Percentiles rank a stretch among this genome's conserved stretches.
Evolutionary conservation across 495 filamentous ascomycete species (phyloP).

Genomic region (Clohesyomyces aquaticus): DNA sequence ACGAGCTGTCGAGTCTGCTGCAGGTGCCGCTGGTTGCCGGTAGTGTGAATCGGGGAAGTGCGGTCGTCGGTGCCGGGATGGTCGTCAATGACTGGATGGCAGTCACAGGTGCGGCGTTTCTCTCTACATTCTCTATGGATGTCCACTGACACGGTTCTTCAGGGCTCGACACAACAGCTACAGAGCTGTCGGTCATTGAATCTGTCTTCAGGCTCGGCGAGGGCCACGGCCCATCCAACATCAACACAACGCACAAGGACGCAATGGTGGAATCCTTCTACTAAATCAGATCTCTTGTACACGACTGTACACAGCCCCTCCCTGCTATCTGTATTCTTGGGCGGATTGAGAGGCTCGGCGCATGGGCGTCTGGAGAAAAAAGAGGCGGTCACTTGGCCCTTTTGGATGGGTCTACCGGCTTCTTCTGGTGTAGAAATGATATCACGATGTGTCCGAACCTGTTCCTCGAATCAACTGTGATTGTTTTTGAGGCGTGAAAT

Average conservation of each 20-base stretch:
- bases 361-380: conserved; percentile 38
- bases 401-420: conserved; percentile 9
- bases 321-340: too few relatives aligned
- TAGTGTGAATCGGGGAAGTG: conserved; percentile 85
- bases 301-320: neutral
- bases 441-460: conserved; percentile 9
- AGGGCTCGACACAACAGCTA: conserved; percentile 90
- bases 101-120: conserved; percentile 67
- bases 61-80: conserved; percentile 97
- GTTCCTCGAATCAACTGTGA: neutral
- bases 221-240: conserved; percentile 71
- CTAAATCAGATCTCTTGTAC: conserved; percentile 51
- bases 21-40: conserved; percentile 96
- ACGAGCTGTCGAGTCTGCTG: conserved; percentile 89
- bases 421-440: conserved; percentile 36
- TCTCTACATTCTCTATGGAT: neutral
- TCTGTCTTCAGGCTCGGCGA: conserved; percentile 92
- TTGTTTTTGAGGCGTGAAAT: too few relatives aligned
- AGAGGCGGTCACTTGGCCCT: conserved; percentile 1
- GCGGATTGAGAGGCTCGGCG: conserved; percentile 26
- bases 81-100: conserved; percentile 99
- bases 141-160: neutral
- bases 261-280: conserved; percentile 99
- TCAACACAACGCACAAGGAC: conserved; percentile 86
- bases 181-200: conserved; percentile 94